A percentile compares a stretch with the other conserved stretches of the same genome.
Conservation (phyloP, 495 filamentous ascomycete species). For the Xylaria sp. region DNA sequence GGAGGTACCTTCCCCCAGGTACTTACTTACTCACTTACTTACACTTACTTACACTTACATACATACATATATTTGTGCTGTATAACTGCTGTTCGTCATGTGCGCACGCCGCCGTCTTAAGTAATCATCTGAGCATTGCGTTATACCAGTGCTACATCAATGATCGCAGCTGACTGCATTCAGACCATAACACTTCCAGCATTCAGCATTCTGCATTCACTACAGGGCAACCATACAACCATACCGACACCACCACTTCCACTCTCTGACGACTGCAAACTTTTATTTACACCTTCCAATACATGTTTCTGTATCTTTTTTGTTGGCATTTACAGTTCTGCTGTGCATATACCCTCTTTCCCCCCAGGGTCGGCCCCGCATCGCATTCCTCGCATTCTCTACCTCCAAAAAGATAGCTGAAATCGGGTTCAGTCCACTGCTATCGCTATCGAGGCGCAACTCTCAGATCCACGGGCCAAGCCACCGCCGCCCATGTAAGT, state of each 20-base stretch:
- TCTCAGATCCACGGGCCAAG: background rate
- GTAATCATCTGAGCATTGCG: background rate
- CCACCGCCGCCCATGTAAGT: conserved; percentile 5
- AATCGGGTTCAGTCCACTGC: background rate
- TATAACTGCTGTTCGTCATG: background rate
- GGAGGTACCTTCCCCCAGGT: background rate
- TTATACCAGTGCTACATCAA: background rate
- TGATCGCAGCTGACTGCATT: background rate
- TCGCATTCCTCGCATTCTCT: background rate
- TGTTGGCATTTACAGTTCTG: background rate
- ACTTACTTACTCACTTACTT: too few relatives aligned
- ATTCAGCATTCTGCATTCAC: background rate
- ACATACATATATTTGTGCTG: too few relatives aligned
- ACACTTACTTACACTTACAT: too few relatives aligned
- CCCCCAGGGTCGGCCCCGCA: conserved; percentile 2
- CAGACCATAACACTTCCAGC: background rate
- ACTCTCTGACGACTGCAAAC: background rate
- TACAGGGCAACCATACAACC: background rate
- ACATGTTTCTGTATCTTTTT: background rate
- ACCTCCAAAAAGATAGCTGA: background rate
- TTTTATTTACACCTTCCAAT: background rate
- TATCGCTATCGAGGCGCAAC: background rate
- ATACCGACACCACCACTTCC: background rate
- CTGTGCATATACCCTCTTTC: background rate
- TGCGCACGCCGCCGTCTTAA: background rate